A percentile compares a stretch with the other conserved stretches of the same genome.
These are phyloP conservation scores for Rhodotorula sphaerocarpa DNA, from an alignment of 768 basidiomycete genomes.

Conservation along the genomic window DNA sequence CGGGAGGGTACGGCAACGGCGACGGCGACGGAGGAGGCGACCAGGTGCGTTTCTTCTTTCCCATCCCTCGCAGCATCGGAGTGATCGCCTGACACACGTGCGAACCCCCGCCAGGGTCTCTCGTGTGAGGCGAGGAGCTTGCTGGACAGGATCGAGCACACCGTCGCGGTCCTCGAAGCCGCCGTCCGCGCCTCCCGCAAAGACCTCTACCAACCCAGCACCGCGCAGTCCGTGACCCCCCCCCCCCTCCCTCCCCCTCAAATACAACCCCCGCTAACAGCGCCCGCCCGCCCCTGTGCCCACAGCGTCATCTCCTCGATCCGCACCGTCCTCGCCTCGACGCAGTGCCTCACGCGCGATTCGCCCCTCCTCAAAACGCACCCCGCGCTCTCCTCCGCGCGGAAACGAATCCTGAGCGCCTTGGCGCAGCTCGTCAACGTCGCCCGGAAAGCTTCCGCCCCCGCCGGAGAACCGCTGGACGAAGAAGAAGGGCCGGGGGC, in stretches of 20 bases:
- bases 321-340: conserved; percentile 69
- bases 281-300: too few relatives aligned
- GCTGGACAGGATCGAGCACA: conserved; percentile 75
- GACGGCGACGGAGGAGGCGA: too few relatives aligned
- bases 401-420: conserved; percentile 70
- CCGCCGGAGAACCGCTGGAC: neutral
- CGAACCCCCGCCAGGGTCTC: neutral
- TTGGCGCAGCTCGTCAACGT: conserved; percentile 74
- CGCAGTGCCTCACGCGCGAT: conserved; percentile 76
- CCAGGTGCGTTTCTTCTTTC: conserved; percentile 27
- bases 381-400: conserved; percentile 62
- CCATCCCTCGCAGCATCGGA: too few relatives aligned
- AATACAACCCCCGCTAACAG: neutral
- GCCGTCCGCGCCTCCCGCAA: conserved; percentile 69
- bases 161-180: conserved; percentile 72
- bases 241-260: neutral
- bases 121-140: conserved; percentile 42
- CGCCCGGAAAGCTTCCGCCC: conserved; percentile 45
- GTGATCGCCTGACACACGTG: neutral
- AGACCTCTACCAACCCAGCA: conserved; percentile 83
- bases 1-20: too few relatives aligned
- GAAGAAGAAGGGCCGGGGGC: conserved; percentile 52
- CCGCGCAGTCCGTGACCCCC: conserved; percentile 54
- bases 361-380: conserved; percentile 61
- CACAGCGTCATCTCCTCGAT: conserved; percentile 75